Evolutionary conservation across 192 early-diverging fungal species (phyloP), one percentile per base, ranked within the genome.

Genomic region (Dissophora ornata): DNA sequence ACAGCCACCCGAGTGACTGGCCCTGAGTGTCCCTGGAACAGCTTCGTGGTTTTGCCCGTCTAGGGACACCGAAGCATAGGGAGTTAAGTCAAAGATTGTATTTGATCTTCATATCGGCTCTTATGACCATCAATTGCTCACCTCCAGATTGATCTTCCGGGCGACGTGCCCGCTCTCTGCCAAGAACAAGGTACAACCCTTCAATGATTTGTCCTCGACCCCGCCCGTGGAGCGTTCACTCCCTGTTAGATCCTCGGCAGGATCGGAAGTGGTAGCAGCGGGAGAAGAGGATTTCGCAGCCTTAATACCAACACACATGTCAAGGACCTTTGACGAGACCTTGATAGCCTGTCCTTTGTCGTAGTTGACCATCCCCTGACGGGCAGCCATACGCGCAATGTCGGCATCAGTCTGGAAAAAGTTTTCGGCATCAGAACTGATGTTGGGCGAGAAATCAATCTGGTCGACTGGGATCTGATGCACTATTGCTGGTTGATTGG

Each of bases 341-440:
- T 82, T 60, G 46, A 91, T 83, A 13, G 88, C 88, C 24, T 86
- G 75, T 9, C 90, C 91, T 19, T 74, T 71, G 13, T 84, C 87
- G 58, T 87, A 85, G 42, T 81, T 84, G 46, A 74, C 80, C 78
- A 91, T 94, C 16, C 61, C 77, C 22, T 83, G 70, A 46, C 87
- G 81, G 13, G 65, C 74, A 29, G 79, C 68, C 66, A 84, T 82
- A 13, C 85, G 57, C 21, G 79, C 84, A 26, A 94, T 51, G 53
- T 91, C 90, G 18, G 83, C 83, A 82, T 94, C 91, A 4, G 88
- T 81, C 65, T 94, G 91, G 70, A 94, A 94, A 82, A 92, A 94
- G 63, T 85, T 81, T 12, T 83, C 86, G 6, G 90, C 80, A 57
- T 85, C 80, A 22, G 40, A 78, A 11, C 83, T 80, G 61, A 87